A percentile compares a stretch with the other conserved stretches of the same genome.
phyloP scores from a whole-genome alignment of 2,329 filamentous ascomycete genomes.

The Colletotrichum tabaci region DNA sequence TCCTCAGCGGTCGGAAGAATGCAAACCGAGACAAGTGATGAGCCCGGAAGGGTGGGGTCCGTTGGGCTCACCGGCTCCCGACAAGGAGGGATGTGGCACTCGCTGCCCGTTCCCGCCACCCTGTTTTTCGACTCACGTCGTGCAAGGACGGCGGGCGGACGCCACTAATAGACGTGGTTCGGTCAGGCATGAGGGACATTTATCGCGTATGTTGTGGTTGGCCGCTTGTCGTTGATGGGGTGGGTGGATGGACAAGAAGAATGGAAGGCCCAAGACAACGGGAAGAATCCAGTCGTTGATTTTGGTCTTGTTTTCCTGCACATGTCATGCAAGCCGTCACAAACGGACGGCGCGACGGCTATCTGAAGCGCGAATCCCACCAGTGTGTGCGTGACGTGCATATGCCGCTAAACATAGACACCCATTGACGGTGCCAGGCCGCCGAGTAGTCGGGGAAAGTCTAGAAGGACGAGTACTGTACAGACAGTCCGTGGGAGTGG shows the following conservation, averaged over 20 bases:
- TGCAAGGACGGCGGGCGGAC: slow-evolving; percentile 28
- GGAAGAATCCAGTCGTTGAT: slow-evolving; percentile 11
- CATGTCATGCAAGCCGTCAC: slow-evolving; percentile 30
- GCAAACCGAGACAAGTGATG: slow-evolving; percentile 35
- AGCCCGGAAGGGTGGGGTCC: slow-evolving; percentile 31
- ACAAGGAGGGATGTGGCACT: slow-evolving; percentile 33
- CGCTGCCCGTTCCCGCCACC: slow-evolving; percentile 36
- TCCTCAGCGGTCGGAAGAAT: slow-evolving; percentile 38
- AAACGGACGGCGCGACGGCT: slow-evolving; percentile 40
- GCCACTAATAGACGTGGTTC: slow-evolving; percentile 10
- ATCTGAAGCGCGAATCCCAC: slow-evolving; percentile 40
- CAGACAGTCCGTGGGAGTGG: slow-evolving; percentile 34
- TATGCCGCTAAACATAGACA: slow-evolving; percentile 42
- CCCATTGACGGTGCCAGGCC: slow-evolving; percentile 36
- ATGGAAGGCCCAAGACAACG: slow-evolving; percentile 9
- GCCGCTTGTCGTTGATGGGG: neutral
- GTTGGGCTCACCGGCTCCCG: slow-evolving; percentile 37
- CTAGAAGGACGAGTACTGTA: slow-evolving; percentile 18
- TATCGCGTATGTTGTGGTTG: slow-evolving; percentile 8
- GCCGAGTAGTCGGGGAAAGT: slow-evolving; percentile 32
- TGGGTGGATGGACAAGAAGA: neutral
- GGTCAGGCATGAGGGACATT: slow-evolving; percentile 10
- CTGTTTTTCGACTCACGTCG: slow-evolving; percentile 30
- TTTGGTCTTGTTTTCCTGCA: slow-evolving; percentile 32
- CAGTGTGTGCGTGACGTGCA: slow-evolving; percentile 44